Evolutionary conservation across 495 filamentous ascomycete genomes (phyloP).

Genomic region (Sordaria brevicollis): DNA sequence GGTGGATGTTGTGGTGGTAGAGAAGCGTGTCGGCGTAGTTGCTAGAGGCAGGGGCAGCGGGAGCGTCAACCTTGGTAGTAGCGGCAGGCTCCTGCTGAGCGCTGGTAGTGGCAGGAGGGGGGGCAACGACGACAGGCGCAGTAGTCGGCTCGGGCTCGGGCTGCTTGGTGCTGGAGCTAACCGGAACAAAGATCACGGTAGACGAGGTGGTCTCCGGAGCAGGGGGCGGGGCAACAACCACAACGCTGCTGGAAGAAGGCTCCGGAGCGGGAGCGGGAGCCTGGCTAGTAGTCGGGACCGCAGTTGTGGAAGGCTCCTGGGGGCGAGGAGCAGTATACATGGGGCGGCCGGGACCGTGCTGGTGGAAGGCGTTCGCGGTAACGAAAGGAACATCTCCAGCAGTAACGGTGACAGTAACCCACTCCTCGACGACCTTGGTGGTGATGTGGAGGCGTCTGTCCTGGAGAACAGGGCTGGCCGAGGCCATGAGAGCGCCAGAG

Average conservation of each 20-base stretch:
- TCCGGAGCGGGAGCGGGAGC: slow-evolving; percentile 1
- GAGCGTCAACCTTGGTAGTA: slow-evolving; percentile 4
- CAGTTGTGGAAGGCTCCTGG: slow-evolving; percentile 8
- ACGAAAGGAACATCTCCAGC: slow-evolving; percentile 26
- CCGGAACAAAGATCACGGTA: slow-evolving; percentile 3
- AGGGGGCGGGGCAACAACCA: slow-evolving; percentile 1
- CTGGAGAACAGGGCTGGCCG: slow-evolving; percentile 50
- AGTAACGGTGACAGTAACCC: slow-evolving; percentile 52
- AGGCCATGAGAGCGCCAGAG: slow-evolving; percentile 50
- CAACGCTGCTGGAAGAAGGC: slow-evolving; percentile 2
- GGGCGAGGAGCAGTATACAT: neutral
- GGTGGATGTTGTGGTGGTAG: slow-evolving; percentile 77
- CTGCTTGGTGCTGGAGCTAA: neutral
- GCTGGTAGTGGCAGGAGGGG: slow-evolving; percentile 11
- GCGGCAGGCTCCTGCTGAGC: slow-evolving; percentile 1
- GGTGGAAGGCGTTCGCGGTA: slow-evolving; percentile 1
- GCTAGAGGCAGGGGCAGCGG: neutral
- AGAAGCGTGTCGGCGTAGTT: slow-evolving; percentile 34
- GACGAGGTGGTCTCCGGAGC: slow-evolving; percentile 9
- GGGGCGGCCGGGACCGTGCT: slow-evolving; percentile 6
- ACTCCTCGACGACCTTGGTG: slow-evolving; percentile 46
- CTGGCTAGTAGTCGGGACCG: slow-evolving; percentile 1
- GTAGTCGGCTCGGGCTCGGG: slow-evolving; percentile 3
- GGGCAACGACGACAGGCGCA: neutral
- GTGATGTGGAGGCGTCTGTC: slow-evolving; percentile 46